phyloP scores from a whole-genome alignment of 306 rosid species.

The Luffa aegyptiaca region DNA sequence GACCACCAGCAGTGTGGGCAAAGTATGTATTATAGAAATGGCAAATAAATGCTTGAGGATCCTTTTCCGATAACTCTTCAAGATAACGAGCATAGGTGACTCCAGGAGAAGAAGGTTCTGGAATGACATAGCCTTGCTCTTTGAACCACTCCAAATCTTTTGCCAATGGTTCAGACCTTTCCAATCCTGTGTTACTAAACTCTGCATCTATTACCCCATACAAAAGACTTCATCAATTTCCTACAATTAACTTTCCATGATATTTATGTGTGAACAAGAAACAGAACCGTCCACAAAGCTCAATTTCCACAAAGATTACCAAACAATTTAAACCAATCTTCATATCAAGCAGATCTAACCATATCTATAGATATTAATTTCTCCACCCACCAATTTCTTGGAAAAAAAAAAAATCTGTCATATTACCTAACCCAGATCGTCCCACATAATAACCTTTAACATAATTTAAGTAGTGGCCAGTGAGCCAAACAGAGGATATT shows the following conservation, averaged over 20 bases:
- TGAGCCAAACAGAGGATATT: no score
- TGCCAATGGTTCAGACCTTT: conserved; percentile 75
- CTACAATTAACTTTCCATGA: neutral
- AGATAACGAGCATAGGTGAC: conserved; percentile 58
- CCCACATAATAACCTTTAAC: neutral
- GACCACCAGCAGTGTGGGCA: conserved; percentile 95
- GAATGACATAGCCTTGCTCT: conserved; percentile 77
- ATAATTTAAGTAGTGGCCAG: neutral
- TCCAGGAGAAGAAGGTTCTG: conserved; percentile 85
- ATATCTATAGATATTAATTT: neutral
- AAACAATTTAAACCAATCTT: neutral
- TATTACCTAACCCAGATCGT: neutral
- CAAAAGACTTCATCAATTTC: neutral
- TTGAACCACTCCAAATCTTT: conserved; percentile 93
- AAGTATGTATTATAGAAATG: conserved; percentile 92
- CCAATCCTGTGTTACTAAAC: conserved; percentile 83
- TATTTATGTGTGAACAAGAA: neutral
- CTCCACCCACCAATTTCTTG: neutral
- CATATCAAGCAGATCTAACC: neutral
- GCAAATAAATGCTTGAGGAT: conserved; percentile 89
- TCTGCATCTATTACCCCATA: conserved; percentile 47
- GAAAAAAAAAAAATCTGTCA: neutral
- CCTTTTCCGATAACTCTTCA: conserved; percentile 57
- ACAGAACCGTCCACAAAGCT: neutral
- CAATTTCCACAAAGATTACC: neutral